Evolutionary conservation across 306 rosid genomes (phyloP).

Genomic region (Elaeagnus macrophylla): DNA sequence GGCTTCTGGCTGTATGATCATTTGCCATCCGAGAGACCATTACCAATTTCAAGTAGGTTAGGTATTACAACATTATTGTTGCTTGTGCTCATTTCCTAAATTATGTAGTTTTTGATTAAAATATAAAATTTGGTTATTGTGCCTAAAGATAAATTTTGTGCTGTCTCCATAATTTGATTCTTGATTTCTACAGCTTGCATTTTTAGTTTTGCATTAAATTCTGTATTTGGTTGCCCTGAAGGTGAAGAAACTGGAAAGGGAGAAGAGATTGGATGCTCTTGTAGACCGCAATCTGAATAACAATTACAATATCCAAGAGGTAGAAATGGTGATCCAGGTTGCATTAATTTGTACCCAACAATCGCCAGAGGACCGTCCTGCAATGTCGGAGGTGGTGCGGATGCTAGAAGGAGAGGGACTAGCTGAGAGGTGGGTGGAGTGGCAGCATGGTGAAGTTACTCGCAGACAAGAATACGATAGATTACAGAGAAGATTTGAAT

Average conservation of each 20-base stretch:
- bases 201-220: neutral
- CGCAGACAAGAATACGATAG: slow-evolving; percentile 87
- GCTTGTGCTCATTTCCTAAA: too few species aligned
- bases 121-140: too few species aligned
- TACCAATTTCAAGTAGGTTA: too few species aligned
- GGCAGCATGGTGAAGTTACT: slow-evolving; percentile 86
- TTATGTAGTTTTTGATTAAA: too few species aligned
- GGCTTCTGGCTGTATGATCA: too few species aligned
- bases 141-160: too few species aligned
- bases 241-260: slow-evolving; percentile 96
- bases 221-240: slow-evolving; percentile 16
- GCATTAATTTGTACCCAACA: slow-evolving; percentile 94
- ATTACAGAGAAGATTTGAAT: slow-evolving; percentile 85
- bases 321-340: slow-evolving; percentile 89
- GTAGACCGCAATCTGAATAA: slow-evolving; percentile 67
- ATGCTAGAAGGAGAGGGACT: slow-evolving; percentile 99
- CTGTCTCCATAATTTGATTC: too few species aligned
- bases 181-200: too few species aligned
- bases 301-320: slow-evolving; percentile 59
- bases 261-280: slow-evolving; percentile 61
- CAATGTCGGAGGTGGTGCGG: slow-evolving; percentile 92
- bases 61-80: too few species aligned
- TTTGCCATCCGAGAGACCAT: too few species aligned
- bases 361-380: slow-evolving; percentile 88
- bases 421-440: slow-evolving; percentile 98